Base-by-base conservation (phyloP, 2,329 filamentous ascomycete species). In the Achaetomium macrosporum region DNA sequence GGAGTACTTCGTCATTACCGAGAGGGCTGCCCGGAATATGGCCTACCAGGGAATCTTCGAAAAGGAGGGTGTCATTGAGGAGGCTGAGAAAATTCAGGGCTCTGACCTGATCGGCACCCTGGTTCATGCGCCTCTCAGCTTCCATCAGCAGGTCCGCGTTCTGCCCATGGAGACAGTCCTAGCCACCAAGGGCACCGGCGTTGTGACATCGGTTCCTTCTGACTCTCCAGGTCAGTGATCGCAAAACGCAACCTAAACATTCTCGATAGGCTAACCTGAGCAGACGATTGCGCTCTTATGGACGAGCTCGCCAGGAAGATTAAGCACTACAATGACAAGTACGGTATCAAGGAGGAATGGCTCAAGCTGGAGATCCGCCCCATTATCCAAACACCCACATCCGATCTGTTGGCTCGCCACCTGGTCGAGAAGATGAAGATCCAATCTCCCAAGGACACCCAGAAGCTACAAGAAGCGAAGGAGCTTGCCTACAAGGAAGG, bases 401-500 rank as follows among this genome's bases (percentile, higher is more conserved):
- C 90, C 50, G 85, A 96, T 63, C 77, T 95, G 54, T 87, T 87
- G 45, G 93, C 93, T 0, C 85, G 87, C 59, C 81, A 84, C 63
- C 75, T 99, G 54, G 87, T 95, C 50, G 89, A 96, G 75, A 84
- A 93, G 69, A 78, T 96, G 69, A 97, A 97, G 78, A 99, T 99
- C 66, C 85, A 89, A 59, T 97, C 92, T 12, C 92, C 93, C 57
- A 99, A 99, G 72, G 93, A 99, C 66, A 81, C 85, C 35, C 93
- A 88, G 68, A 87, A 91, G 71, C 83, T 99, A 43, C 87, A 88
- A 42, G 87, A 96, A 69, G 93, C 93, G 42, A 99, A 99, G 74
- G 92, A 97, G 61, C 75, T 95, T 60, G 91, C 93, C 0, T 99
- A 99, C 78, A 96, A 93, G 72, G 91, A 96, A 67, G 93, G 91